Percentiles rank a stretch among this genome's conserved stretches.
Conservation (phyloP, 495 filamentous ascomycete genomes). For the Durotheca rogersii region DNA sequence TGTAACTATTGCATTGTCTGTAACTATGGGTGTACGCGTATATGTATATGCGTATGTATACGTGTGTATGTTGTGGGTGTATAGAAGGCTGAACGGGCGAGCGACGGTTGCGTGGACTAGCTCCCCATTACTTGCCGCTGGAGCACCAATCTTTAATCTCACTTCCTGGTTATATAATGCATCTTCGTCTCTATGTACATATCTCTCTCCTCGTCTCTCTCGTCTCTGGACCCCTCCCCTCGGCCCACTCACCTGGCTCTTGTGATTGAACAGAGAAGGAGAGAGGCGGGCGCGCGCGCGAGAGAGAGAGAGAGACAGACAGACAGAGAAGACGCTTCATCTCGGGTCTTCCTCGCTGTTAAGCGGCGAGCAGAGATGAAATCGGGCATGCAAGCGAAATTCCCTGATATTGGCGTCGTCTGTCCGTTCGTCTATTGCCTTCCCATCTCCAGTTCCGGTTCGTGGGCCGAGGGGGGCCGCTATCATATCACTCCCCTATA, state of each 20-base stretch:
- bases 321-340: too few species aligned
- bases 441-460: slow-evolving; percentile 33
- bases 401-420: slow-evolving; percentile 35
- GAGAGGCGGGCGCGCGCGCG: too few species aligned
- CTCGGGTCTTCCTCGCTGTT: slow-evolving; percentile 32
- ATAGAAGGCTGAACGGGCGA: neutral
- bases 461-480: slow-evolving; percentile 19
- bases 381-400: slow-evolving; percentile 31
- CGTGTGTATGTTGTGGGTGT: neutral
- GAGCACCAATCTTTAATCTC: neutral
- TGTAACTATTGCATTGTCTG: too few species aligned
- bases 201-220: too few species aligned
- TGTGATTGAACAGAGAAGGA: neutral
- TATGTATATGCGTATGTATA: neutral
- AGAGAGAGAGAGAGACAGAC: too few species aligned
- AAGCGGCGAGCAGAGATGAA: slow-evolving; percentile 13
- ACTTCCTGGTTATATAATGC: too few species aligned
- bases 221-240: too few species aligned
- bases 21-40: neutral
- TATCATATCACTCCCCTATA: slow-evolving; percentile 29
- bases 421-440: slow-evolving; percentile 30
- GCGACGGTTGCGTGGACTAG: too few species aligned
- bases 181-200: neutral
- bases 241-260: neutral
- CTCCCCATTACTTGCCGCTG: too few species aligned